phyloP scores from a whole-genome alignment of 2,329 filamentous ascomycete species.

The Trichoderma sp. region DNA sequence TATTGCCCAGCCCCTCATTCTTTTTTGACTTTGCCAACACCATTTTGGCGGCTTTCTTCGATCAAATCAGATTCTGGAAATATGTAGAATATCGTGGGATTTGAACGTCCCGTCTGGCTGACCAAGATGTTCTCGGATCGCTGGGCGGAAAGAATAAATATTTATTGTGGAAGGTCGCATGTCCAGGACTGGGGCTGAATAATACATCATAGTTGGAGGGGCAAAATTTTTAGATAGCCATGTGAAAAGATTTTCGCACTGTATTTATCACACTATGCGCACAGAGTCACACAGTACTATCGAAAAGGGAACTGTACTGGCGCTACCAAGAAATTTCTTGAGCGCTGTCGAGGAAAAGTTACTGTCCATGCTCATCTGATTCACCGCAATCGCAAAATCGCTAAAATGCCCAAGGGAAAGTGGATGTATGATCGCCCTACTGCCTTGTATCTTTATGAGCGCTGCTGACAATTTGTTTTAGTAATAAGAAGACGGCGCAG shows the following conservation, averaged over 20 bases:
- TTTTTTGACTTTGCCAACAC: constrained; percentile 87
- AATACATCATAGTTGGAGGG: constrained; percentile 47
- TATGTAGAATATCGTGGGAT: background rate
- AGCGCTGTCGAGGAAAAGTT: constrained; percentile 14
- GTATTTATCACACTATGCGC: constrained; percentile 26
- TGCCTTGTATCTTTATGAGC: background rate
- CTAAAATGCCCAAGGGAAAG: constrained; percentile 72
- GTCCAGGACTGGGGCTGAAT: constrained; percentile 37
- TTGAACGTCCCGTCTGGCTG: background rate
- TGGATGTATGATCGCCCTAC: constrained; percentile 56
- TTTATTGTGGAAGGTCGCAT: constrained; percentile 22
- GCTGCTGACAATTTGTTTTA: constrained; percentile 31
- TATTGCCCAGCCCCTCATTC: constrained; percentile 90
- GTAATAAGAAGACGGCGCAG: constrained; percentile 85
- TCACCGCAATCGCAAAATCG: constrained; percentile 27
- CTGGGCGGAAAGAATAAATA: constrained; percentile 1
- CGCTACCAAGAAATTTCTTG: constrained; percentile 37
- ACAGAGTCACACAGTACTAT: constrained; percentile 36
- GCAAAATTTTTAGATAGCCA: constrained; percentile 46
- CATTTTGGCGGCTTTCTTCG: constrained; percentile 46
- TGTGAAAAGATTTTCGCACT: constrained; percentile 32
- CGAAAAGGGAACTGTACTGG: constrained; percentile 28
- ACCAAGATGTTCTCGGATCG: background rate
- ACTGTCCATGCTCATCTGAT: constrained; percentile 22
- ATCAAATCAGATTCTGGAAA: background rate